A percentile compares a stretch with the other conserved stretches of the same genome.
phyloP scores from a whole-genome alignment of 106 monocot species.

The Dactylorhiza incarnata region DNA sequence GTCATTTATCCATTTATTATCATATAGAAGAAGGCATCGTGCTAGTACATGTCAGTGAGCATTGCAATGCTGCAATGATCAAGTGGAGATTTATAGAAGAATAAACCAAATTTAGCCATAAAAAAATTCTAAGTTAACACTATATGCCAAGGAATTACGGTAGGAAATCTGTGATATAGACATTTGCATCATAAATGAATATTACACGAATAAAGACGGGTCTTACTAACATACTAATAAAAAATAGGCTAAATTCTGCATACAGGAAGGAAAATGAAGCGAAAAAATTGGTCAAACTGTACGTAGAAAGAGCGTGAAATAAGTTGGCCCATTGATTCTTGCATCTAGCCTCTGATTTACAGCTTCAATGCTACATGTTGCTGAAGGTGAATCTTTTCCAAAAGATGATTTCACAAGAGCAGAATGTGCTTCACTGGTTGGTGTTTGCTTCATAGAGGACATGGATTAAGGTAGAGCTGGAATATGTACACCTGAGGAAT shows the following conservation, averaged over 20 bases:
- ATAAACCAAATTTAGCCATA: neutral
- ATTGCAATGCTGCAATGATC: neutral
- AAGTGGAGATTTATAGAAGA: neutral
- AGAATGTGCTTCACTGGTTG: constrained; percentile 13
- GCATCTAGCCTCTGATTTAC: constrained; percentile 29
- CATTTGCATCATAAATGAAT: neutral
- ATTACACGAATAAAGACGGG: neutral
- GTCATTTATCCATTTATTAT: neutral
- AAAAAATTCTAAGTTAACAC: neutral
- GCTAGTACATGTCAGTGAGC: neutral
- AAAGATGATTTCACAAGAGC: constrained; percentile 20
- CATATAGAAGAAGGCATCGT: neutral
- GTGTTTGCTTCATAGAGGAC: constrained; percentile 26
- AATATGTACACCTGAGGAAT: constrained; percentile 19
- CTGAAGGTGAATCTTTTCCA: constrained; percentile 7
- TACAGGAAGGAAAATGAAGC: neutral
- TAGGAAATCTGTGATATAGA: neutral
- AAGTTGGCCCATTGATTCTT: constrained; percentile 20
- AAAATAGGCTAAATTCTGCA: neutral
- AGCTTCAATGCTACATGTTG: constrained; percentile 11
- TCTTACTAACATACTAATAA: neutral
- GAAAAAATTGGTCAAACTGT: constrained; percentile 3
- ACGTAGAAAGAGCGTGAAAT: constrained; percentile 31
- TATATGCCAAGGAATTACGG: neutral
- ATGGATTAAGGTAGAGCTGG: constrained; percentile 15